phyloP scores from a whole-genome alignment of 768 basidiomycete genomes.

The Psilocybe subaeruginosa region DNA sequence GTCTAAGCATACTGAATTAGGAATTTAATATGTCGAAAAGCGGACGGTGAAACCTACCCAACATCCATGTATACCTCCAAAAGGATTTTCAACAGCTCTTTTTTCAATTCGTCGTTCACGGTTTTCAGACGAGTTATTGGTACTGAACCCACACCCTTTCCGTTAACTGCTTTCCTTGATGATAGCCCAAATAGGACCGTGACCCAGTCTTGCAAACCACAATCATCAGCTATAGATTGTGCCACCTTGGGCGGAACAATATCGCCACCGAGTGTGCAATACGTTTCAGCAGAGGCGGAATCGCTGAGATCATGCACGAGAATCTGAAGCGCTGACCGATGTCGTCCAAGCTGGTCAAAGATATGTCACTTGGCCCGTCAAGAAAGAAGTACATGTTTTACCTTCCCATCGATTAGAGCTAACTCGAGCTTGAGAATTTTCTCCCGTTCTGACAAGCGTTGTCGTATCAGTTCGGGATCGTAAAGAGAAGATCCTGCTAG shows the following conservation, averaged over 20 bases:
- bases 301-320: conserved; percentile 78
- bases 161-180: conserved; percentile 27
- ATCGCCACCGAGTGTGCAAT: conserved; percentile 81
- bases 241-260: conserved; percentile 68
- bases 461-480: conserved; percentile 51
- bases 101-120: conserved; percentile 53
- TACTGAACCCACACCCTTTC: conserved; percentile 16
- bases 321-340: conserved; percentile 63
- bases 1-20: conserved; percentile 34
- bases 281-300: conserved; percentile 78
- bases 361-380: neutral
- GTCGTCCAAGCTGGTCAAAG: conserved; percentile 41
- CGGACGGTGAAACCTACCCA: conserved; percentile 49
- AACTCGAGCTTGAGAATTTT: conserved; percentile 70
- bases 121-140: conserved; percentile 34
- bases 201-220: conserved; percentile 57
- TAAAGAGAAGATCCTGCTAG: conserved; percentile 78
- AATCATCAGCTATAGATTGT: conserved; percentile 49
- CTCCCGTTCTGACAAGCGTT: conserved; percentile 47
- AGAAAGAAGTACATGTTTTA: conserved; percentile 27
- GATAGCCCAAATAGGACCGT: conserved; percentile 41
- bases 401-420: conserved; percentile 82
- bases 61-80: conserved; percentile 84
- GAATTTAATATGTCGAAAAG: neutral
- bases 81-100: conserved; percentile 66